These are phyloP conservation scores for Tetraselmis striata DNA, from an alignment of 139 green algal species.

Conservation along the genomic window DNA sequence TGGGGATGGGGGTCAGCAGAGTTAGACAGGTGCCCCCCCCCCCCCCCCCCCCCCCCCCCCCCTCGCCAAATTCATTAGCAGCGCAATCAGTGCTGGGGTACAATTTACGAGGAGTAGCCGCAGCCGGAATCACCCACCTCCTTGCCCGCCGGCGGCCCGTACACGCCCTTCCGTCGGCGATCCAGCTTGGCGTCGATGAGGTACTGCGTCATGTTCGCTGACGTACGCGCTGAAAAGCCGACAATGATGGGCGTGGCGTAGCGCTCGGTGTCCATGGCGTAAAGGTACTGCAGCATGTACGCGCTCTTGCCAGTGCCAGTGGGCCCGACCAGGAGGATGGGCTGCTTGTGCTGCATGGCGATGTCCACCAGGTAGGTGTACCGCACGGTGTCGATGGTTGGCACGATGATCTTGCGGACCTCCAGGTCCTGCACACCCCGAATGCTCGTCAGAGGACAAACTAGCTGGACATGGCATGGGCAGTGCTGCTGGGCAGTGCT, in stretches of 20 bases:
- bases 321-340: slow-evolving; percentile 11
- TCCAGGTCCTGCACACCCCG: too few species aligned
- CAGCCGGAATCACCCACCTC: too few species aligned
- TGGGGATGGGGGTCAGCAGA: too few species aligned
- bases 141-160: slow-evolving; percentile 50
- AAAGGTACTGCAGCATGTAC: slow-evolving; percentile 41
- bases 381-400: slow-evolving; percentile 50
- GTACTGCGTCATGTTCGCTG: slow-evolving; percentile 37
- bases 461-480: neutral
- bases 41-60: too few species aligned
- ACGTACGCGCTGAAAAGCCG: slow-evolving; percentile 41
- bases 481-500: too few species aligned
- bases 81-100: too few species aligned
- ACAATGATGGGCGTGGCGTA: slow-evolving; percentile 50
- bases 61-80: too few species aligned
- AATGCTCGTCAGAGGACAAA: too few species aligned
- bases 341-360: slow-evolving; percentile 10
- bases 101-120: too few species aligned
- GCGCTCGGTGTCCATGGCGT: slow-evolving; percentile 28
- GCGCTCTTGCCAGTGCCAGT: slow-evolving; percentile 37
- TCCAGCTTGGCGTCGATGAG: slow-evolving; percentile 63
- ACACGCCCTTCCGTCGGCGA: slow-evolving; percentile 59
- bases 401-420: slow-evolving; percentile 51
- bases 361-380: slow-evolving; percentile 23
- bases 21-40: too few species aligned